A percentile compares a stretch with the other conserved stretches of the same genome.
Evolutionary conservation across 2,329 filamentous ascomycete species (phyloP).

Genomic region (Aspergillus sojae): DNA sequence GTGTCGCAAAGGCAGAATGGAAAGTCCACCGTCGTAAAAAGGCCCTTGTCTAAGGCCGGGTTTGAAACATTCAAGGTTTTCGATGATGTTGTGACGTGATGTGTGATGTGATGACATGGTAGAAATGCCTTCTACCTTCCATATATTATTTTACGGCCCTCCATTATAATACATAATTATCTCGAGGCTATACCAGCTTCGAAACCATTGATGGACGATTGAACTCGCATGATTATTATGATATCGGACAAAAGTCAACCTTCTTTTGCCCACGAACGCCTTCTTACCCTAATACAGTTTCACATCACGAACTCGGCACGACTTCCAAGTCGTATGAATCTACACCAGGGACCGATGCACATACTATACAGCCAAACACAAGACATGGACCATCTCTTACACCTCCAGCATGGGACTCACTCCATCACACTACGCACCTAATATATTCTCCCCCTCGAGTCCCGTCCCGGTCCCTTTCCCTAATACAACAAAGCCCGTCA

Average conservation of each 20-base stretch:
- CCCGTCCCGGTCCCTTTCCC: neutral
- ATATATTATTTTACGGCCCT: conserved; percentile 3
- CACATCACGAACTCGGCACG: neutral
- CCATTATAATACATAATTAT: conserved; percentile 11
- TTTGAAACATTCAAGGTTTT: neutral
- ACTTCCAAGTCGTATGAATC: neutral
- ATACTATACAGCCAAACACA: neutral
- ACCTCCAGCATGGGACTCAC: neutral
- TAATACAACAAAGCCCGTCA: neutral
- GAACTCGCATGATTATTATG: conserved; percentile 13
- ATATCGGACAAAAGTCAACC: conserved; percentile 1
- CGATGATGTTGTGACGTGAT: neutral
- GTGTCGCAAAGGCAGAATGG: conserved; percentile 84
- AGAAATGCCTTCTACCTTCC: conserved; percentile 3
- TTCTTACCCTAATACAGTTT: neutral
- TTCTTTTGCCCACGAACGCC: conserved; percentile 5
- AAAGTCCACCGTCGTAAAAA: conserved; percentile 64
- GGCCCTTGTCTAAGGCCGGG: conserved; percentile 3
- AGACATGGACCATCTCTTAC: neutral
- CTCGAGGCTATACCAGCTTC: neutral
- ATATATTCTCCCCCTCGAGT: neutral
- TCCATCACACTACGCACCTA: neutral
- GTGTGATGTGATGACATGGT: conserved; percentile 6
- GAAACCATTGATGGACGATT: conserved; percentile 7
- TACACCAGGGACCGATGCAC: neutral